phyloP scores from a whole-genome alignment of 176 grass and related monocot species.

The Aegilops sharonensis region DNA sequence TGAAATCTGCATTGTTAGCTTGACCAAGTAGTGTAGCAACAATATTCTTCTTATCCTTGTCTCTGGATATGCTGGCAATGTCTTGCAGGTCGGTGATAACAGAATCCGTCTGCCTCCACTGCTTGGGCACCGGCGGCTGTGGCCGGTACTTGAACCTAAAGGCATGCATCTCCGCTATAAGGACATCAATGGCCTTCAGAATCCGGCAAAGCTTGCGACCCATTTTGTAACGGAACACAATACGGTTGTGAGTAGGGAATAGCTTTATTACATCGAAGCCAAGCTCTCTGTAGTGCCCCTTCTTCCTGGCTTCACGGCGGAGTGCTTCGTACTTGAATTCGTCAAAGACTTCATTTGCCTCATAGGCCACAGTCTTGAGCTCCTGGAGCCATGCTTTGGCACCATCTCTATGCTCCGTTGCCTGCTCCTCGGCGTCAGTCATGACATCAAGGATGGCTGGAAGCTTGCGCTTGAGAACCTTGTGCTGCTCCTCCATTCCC shows the following conservation, averaged over 20 bases:
- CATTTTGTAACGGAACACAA: neutral
- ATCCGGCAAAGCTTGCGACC: no score
- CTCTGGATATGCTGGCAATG: no score
- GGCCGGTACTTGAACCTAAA: no score
- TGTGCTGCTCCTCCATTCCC: neutral
- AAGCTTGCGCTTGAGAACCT: neutral
- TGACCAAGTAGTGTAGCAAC: no score
- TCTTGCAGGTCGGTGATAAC: no score
- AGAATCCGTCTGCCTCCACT: no score
- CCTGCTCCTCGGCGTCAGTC: neutral
- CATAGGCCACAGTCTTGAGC: neutral
- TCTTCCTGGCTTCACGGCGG: neutral
- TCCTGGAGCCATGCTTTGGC: neutral
- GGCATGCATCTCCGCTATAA: no score
- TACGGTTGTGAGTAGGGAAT: neutral
- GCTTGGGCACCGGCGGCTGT: no score
- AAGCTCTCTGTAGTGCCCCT: no score
- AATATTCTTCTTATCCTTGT: neutral
- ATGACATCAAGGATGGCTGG: neutral
- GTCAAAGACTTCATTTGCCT: constrained; percentile 38
- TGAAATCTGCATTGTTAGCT: no score
- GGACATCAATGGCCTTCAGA: no score
- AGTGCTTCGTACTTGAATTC: constrained; percentile 32
- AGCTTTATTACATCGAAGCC: no score
- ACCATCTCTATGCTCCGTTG: neutral